These are phyloP conservation scores for Sordariomycetes sp. DNA, from an alignment of 2,329 filamentous ascomycete genomes.

Conservation along the genomic window DNA sequence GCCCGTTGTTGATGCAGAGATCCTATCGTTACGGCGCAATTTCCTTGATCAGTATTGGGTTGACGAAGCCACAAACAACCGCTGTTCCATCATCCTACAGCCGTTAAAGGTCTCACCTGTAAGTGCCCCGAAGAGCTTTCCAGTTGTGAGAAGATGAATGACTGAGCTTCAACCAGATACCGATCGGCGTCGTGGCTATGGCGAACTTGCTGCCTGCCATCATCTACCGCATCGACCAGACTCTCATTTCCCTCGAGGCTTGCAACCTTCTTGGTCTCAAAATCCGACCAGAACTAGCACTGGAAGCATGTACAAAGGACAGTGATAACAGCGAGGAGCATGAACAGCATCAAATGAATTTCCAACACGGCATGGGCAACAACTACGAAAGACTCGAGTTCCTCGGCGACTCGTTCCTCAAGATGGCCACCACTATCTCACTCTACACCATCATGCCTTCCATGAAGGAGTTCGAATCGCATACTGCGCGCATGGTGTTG, in stretches of 20 bases:
- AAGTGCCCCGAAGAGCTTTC: conserved; percentile 23
- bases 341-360: conserved; percentile 56
- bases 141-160: neutral
- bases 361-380: conserved; percentile 78
- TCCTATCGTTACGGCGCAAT: conserved; percentile 72
- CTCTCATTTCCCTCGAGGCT: conserved; percentile 70
- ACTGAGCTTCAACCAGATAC: conserved; percentile 41
- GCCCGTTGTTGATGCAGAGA: conserved; percentile 69
- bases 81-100: conserved; percentile 66
- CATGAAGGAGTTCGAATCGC: conserved; percentile 76
- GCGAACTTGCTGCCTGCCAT: conserved; percentile 73
- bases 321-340: conserved; percentile 76
- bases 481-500: conserved; percentile 83
- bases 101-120: conserved; percentile 69
- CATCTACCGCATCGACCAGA: conserved; percentile 74
- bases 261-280: conserved; percentile 55
- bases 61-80: conserved; percentile 31
- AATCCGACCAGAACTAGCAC: conserved; percentile 58
- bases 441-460: conserved; percentile 70
- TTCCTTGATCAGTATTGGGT: conserved; percentile 61
- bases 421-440: conserved; percentile 90
- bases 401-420: conserved; percentile 75
- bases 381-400: conserved; percentile 90
- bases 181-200: conserved; percentile 60
- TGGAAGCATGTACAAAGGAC: conserved; percentile 90